A percentile compares a stretch with the other conserved stretches of the same genome.
These are phyloP conservation scores for Calvatia gigantea DNA, from an alignment of 768 basidiomycete genomes.

Conservation along the genomic window DNA sequence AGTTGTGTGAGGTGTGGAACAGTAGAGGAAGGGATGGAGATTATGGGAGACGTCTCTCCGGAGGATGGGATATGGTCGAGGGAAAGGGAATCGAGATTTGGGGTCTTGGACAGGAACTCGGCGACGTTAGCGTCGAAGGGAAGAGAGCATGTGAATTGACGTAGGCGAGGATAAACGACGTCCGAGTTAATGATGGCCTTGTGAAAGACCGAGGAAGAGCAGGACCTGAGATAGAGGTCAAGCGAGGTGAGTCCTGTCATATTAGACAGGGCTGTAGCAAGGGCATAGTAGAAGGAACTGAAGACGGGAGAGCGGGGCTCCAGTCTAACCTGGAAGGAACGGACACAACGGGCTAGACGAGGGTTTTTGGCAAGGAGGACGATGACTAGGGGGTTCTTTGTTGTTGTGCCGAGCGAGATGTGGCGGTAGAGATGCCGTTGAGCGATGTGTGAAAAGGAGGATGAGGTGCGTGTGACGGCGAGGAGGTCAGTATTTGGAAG, in stretches of 20 bases:
- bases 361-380: conserved; percentile 54
- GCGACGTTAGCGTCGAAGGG: conserved; percentile 55
- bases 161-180: conserved; percentile 42
- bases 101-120: conserved; percentile 54
- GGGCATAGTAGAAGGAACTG: conserved; percentile 42
- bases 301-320: conserved; percentile 38
- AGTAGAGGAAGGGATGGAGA: conserved; percentile 33
- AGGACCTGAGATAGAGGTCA: conserved; percentile 48
- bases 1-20: conserved; percentile 52
- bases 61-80: conserved; percentile 36
- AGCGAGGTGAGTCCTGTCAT: conserved; percentile 64
- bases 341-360: conserved; percentile 58
- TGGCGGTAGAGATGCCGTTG: conserved; percentile 63
- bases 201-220: conserved; percentile 46
- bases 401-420: conserved; percentile 41
- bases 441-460: conserved; percentile 43
- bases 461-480: conserved; percentile 41
- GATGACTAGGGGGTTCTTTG: conserved; percentile 46
- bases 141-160: conserved; percentile 58
- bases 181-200: conserved; percentile 14
- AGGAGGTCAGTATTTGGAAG: conserved; percentile 36
- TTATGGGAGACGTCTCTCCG: conserved; percentile 18
- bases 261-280: conserved; percentile 49
- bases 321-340: conserved; percentile 55
- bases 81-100: conserved; percentile 55